phyloP scores from a whole-genome alignment of 768 basidiomycete genomes.

The Tulasnella sp. region DNA sequence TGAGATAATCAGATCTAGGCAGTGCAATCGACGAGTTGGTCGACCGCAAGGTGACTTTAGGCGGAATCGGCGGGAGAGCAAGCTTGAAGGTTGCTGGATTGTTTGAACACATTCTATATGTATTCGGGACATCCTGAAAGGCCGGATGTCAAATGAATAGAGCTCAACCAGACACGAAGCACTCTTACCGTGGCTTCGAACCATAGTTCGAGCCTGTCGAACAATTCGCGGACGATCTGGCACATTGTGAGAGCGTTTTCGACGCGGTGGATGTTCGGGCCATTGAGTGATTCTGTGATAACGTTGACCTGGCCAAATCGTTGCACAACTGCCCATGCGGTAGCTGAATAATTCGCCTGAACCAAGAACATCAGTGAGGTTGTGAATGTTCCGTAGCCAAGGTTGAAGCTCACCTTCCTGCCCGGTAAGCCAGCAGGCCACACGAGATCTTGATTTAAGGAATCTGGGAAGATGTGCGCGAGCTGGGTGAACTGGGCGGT shows the following conservation, averaged over 20 bases:
- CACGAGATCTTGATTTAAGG: background rate
- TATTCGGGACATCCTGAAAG: background rate
- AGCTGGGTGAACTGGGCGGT: background rate
- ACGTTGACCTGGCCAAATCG: slow-evolving; percentile 20
- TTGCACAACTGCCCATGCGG: slow-evolving; percentile 25
- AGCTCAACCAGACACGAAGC: background rate
- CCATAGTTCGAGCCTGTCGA: slow-evolving; percentile 14
- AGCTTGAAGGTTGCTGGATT: background rate
- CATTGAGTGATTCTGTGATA: slow-evolving; percentile 27
- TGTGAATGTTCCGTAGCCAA: background rate
- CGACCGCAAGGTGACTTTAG: slow-evolving; percentile 30
- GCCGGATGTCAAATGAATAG: background rate
- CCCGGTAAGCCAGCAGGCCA: background rate
- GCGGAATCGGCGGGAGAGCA: background rate
- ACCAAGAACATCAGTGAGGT: slow-evolving; percentile 18
- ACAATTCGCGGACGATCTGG: background rate
- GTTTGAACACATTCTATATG: background rate
- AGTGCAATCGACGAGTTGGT: slow-evolving; percentile 28
- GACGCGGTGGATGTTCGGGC: slow-evolving; percentile 27
- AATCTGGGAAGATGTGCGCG: slow-evolving; percentile 11
- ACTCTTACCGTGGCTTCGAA: slow-evolving; percentile 11
- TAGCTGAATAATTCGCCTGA: slow-evolving; percentile 23
- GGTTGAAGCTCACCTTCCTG: background rate
- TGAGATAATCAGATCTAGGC: slow-evolving; percentile 32
- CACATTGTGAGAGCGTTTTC: slow-evolving; percentile 24